These are phyloP conservation scores for Gymnopilus dilepis DNA, from an alignment of 768 basidiomycete species.

Conservation along the genomic window DNA sequence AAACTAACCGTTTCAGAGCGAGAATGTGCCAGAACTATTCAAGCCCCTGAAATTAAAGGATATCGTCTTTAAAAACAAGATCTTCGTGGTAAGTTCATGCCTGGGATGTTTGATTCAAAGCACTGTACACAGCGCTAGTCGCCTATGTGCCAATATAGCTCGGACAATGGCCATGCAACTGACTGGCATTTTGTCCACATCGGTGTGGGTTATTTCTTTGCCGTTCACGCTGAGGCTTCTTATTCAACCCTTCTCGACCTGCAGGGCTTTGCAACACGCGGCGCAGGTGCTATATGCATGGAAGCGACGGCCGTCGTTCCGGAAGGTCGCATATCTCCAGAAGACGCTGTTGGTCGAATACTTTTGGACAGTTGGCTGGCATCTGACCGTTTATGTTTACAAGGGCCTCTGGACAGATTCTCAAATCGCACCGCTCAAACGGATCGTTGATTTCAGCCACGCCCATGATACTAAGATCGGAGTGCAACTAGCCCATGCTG, in stretches of 20 bases:
- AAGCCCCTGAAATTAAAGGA: slow-evolving; percentile 65
- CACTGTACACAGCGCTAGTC: slow-evolving; percentile 41
- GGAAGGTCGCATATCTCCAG: slow-evolving; percentile 77
- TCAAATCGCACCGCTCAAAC: slow-evolving; percentile 72
- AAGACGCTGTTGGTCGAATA: slow-evolving; percentile 62
- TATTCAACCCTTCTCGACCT: background rate
- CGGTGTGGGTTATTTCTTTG: slow-evolving; percentile 51
- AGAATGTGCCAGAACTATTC: slow-evolving; percentile 62
- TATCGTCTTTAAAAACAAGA: slow-evolving; percentile 74
- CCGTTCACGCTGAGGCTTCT: background rate
- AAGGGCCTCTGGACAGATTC: slow-evolving; percentile 78
- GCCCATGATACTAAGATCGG: slow-evolving; percentile 73
- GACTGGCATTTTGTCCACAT: slow-evolving; percentile 87
- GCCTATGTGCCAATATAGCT: slow-evolving; percentile 86
- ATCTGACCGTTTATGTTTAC: background rate
- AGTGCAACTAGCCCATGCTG: slow-evolving; percentile 80
- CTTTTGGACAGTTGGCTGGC: background rate
- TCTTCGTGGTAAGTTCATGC: slow-evolving; percentile 53
- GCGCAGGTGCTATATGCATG: slow-evolving; percentile 70
- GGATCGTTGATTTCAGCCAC: slow-evolving; percentile 77
- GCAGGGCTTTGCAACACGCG: slow-evolving; percentile 70
- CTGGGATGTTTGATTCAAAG: too few species aligned
- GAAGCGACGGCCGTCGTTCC: slow-evolving; percentile 80
- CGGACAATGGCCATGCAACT: slow-evolving; percentile 74
- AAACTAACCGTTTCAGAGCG: slow-evolving; percentile 43